A percentile compares a stretch with the other conserved stretches of the same genome.
phyloP scores from a whole-genome alignment of 352 stramenopile genomes.

The Achlya hypogyna region DNA sequence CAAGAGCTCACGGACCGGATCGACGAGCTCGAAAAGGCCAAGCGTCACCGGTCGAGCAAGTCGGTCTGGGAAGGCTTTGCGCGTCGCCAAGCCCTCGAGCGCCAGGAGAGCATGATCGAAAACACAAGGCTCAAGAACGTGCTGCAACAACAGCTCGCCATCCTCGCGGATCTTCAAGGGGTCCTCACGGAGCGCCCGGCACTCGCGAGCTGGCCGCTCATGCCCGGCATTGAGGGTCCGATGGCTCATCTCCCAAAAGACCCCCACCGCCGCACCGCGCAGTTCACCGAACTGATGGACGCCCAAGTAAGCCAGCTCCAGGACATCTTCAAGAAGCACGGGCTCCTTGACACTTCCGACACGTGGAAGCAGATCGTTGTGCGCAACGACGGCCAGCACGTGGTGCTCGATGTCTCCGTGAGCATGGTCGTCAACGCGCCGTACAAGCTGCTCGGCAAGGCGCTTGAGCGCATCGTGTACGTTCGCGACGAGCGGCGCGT shows the following conservation, averaged over 20 bases:
- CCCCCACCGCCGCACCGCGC: neutral
- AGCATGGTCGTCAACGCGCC: constrained; percentile 6
- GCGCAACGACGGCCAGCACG: neutral
- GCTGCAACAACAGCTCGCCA: neutral
- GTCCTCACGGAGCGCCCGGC: neutral
- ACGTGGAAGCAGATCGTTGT: constrained; percentile 13
- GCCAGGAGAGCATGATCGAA: constrained; percentile 14
- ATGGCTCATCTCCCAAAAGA: neutral
- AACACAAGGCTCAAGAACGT: constrained; percentile 10
- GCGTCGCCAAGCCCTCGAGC: constrained; percentile 3
- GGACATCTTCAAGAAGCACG: constrained; percentile 5
- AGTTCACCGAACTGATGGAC: neutral
- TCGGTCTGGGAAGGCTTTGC: constrained; percentile 17
- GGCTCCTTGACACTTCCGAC: neutral
- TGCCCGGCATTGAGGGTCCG: neutral
- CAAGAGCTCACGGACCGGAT: neutral
- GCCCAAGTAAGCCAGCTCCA: neutral
- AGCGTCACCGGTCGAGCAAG: neutral
- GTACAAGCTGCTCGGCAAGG: neutral
- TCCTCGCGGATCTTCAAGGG: constrained; percentile 6
- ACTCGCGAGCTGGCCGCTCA: neutral
- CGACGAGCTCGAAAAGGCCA: neutral
- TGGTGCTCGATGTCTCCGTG: neutral
- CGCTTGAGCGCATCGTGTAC: neutral
- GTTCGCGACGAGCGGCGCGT: neutral